Percentiles rank a stretch among this genome's conserved stretches.
These are phyloP conservation scores for Iris macrosiphon DNA, from an alignment of 106 monocot species.

Conservation along the genomic window DNA sequence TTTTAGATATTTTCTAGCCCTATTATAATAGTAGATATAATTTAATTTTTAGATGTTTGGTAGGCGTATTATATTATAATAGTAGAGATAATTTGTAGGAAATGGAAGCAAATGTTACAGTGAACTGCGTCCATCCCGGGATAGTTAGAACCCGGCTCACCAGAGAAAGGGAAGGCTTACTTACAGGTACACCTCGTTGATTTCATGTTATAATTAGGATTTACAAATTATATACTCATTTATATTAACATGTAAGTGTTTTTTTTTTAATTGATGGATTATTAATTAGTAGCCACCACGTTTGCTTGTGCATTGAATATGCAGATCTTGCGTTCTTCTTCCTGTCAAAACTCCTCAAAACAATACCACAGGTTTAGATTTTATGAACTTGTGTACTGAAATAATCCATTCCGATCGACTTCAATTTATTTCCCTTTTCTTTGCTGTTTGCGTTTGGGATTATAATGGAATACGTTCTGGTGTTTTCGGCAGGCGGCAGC, in stretches of 20 bases:
- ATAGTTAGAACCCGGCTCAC: slow-evolving; percentile 77
- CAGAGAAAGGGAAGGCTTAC: slow-evolving; percentile 76
- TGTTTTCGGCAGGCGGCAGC: slow-evolving; percentile 51
- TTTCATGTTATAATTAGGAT: too few relatives aligned
- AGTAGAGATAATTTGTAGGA: slow-evolving; percentile 32
- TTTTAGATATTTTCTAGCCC: background rate
- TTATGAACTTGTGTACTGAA: too few relatives aligned
- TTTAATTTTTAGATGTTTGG: too few relatives aligned
- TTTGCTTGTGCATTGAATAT: too few relatives aligned
- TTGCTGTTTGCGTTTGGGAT: background rate
- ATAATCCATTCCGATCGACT: too few relatives aligned
- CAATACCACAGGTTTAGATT: slow-evolving; percentile 48
- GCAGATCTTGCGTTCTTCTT: slow-evolving; percentile 58
- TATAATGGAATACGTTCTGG: background rate
- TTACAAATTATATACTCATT: too few relatives aligned
- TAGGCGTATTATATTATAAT: too few relatives aligned
- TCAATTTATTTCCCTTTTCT: too few relatives aligned
- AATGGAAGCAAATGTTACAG: slow-evolving; percentile 71
- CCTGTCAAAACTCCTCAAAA: slow-evolving; percentile 56
- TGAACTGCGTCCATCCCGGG: slow-evolving; percentile 85
- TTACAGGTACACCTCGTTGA: slow-evolving; percentile 30
- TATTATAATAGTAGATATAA: too few relatives aligned
- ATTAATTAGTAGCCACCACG: too few relatives aligned
- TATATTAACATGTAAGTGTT: too few relatives aligned
- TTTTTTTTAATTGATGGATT: too few relatives aligned